These are phyloP conservation scores for Phytophthora foliorum DNA, from an alignment of 352 stramenopile species.

Conservation along the genomic window DNA sequence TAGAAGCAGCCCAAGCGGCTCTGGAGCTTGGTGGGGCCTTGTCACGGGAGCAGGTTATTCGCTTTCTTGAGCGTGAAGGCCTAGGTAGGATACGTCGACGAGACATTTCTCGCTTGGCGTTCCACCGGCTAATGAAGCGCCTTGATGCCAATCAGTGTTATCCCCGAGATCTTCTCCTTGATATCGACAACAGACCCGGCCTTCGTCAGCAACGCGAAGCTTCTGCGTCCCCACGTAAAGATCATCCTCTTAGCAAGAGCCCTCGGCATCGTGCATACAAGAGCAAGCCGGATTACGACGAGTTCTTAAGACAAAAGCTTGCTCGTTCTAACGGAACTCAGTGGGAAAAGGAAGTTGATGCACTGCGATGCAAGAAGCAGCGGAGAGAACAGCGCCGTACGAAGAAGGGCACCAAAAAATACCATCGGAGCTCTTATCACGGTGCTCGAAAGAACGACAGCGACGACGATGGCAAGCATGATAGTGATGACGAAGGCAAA, in stretches of 20 bases:
- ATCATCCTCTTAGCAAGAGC: conserved; percentile 15
- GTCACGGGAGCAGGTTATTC: conserved; percentile 68
- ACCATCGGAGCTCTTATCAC: conserved; percentile 2
- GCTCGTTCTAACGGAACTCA: conserved; percentile 19
- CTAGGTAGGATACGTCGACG: conserved; percentile 50
- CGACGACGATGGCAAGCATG: conserved; percentile 28
- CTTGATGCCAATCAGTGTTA: conserved; percentile 46
- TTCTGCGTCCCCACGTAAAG: conserved; percentile 6
- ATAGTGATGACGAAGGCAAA: too few species aligned
- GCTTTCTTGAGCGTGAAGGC: conserved; percentile 58
- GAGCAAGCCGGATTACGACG: conserved; percentile 59
- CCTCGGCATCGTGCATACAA: conserved; percentile 44
- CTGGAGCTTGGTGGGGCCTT: conserved; percentile 72
- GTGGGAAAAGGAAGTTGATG: conserved; percentile 36
- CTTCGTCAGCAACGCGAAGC: neutral
- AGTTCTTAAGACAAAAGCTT: conserved; percentile 42
- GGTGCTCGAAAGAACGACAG: conserved; percentile 1
- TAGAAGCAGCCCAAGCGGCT: conserved; percentile 76
- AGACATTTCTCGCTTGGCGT: conserved; percentile 45
- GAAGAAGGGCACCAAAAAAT: conserved; percentile 11
- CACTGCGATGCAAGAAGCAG: conserved; percentile 28
- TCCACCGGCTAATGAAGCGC: conserved; percentile 48
- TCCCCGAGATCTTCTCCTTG: conserved; percentile 35
- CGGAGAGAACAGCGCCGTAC: conserved; percentile 15
- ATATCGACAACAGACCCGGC: conserved; percentile 8